A percentile compares a stretch with the other conserved stretches of the same genome.
Evolutionary conservation across 352 stramenopile genomes (phyloP).

Genomic region (Globisporangium paddicum): DNA sequence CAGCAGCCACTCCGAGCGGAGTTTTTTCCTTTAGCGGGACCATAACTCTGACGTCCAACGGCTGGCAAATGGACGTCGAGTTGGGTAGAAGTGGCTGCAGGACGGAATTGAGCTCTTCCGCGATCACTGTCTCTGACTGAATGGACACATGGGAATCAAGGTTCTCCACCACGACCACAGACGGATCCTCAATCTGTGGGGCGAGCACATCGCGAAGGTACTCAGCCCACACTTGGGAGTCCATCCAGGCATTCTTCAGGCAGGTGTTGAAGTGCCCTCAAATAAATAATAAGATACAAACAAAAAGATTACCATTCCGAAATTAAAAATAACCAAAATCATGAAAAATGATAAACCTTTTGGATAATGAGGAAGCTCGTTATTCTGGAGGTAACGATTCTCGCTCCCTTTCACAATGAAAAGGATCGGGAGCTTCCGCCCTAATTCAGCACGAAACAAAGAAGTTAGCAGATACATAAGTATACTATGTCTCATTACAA

Average conservation of each 20-base stretch:
- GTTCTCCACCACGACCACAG: not conserved
- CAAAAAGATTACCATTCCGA: too few relatives aligned
- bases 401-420: too few relatives aligned
- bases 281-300: too few relatives aligned
- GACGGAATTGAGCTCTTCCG: not conserved
- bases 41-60: not conserved
- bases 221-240: not conserved
- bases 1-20: not conserved
- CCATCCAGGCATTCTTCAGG: not conserved
- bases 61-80: not conserved
- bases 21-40: not conserved
- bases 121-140: not conserved
- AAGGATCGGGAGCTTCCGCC: too few relatives aligned
- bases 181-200: not conserved
- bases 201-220: not conserved
- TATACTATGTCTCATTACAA: too few relatives aligned
- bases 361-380: too few relatives aligned
- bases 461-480: too few relatives aligned
- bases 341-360: too few relatives aligned
- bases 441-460: too few relatives aligned
- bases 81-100: not conserved
- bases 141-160: not conserved
- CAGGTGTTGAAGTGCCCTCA: too few relatives aligned
- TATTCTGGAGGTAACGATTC: too few relatives aligned
- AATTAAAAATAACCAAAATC: too few relatives aligned